These are phyloP conservation scores for Hydnum rufescens DNA, from an alignment of 768 basidiomycete genomes.

Conservation along the genomic window DNA sequence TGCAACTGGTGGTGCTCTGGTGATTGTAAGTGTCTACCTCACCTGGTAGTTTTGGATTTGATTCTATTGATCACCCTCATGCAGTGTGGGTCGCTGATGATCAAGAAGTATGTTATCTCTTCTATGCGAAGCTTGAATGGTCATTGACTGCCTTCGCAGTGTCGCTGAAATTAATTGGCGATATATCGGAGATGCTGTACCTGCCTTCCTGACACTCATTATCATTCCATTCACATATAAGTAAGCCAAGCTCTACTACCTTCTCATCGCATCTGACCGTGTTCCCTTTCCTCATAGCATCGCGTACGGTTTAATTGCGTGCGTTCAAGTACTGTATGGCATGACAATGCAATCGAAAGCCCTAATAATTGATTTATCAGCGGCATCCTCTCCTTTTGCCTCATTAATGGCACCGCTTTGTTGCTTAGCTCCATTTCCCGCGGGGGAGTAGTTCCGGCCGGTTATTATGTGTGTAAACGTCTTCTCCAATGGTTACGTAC, in stretches of 20 bases:
- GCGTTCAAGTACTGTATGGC: no score
- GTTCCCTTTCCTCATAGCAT: constrained; percentile 29
- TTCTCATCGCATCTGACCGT: not conserved
- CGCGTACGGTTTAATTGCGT: constrained; percentile 74
- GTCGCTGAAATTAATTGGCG: constrained; percentile 79
- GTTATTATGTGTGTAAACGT: constrained; percentile 26
- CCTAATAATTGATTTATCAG: no score
- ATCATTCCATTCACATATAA: constrained; percentile 30
- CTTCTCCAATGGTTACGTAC: not conserved
- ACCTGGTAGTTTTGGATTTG: no score
- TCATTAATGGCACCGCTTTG: constrained; percentile 54
- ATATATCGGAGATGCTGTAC: constrained; percentile 72
- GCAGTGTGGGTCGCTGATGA: not conserved
- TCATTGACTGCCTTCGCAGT: no score
- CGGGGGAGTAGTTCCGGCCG: constrained; percentile 44
- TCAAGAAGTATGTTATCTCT: no score
- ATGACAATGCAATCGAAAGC: no score
- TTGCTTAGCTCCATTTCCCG: constrained; percentile 31
- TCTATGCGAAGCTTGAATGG: constrained; percentile 4
- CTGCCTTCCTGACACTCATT: constrained; percentile 65
- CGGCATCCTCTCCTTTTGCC: constrained; percentile 49
- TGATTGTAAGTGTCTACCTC: constrained; percentile 25
- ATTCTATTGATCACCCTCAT: no score
- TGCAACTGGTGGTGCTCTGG: constrained; percentile 73
- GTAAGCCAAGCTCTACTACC: constrained; percentile 1